phyloP scores from a whole-genome alignment of 2,329 filamentous ascomycete species.

The Epichloe festucae region DNA sequence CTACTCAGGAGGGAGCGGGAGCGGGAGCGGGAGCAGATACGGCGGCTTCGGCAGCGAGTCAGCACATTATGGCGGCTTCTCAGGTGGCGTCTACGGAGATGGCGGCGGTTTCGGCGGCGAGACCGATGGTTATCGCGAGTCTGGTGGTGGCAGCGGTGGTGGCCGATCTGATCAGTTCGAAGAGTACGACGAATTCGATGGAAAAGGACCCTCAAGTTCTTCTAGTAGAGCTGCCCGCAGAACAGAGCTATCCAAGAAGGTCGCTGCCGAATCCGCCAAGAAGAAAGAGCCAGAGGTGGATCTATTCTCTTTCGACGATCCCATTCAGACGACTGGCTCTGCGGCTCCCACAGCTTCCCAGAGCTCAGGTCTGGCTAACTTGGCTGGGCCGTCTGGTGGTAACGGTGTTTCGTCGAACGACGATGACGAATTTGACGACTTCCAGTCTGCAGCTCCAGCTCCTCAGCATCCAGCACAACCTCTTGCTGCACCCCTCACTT shows the following conservation, averaged over 20 bases:
- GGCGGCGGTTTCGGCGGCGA: constrained; percentile 69
- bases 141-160: constrained; percentile 80
- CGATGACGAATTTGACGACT: constrained; percentile 95
- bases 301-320: constrained; percentile 84
- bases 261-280: constrained; percentile 53
- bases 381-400: constrained; percentile 18
- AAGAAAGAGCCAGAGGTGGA: constrained; percentile 83
- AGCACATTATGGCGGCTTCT: constrained; percentile 54
- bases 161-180: constrained; percentile 67
- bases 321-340: constrained; percentile 37
- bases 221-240: constrained; percentile 31
- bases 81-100: constrained; percentile 79
- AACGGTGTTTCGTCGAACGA: constrained; percentile 29
- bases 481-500: constrained; percentile 34
- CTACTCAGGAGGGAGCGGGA: constrained; percentile 27
- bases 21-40: constrained; percentile 54
- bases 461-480: constrained; percentile 33
- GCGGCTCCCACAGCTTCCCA: constrained; percentile 32
- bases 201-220: constrained; percentile 41
- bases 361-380: constrained; percentile 32
- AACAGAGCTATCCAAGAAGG: constrained; percentile 26
- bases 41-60: constrained; percentile 89
- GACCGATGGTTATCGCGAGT: constrained; percentile 71
- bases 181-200: constrained; percentile 94
- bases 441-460: constrained; percentile 70